phyloP scores from a whole-genome alignment of 495 filamentous ascomycete species.

The Penicillium bialowiezense region DNA sequence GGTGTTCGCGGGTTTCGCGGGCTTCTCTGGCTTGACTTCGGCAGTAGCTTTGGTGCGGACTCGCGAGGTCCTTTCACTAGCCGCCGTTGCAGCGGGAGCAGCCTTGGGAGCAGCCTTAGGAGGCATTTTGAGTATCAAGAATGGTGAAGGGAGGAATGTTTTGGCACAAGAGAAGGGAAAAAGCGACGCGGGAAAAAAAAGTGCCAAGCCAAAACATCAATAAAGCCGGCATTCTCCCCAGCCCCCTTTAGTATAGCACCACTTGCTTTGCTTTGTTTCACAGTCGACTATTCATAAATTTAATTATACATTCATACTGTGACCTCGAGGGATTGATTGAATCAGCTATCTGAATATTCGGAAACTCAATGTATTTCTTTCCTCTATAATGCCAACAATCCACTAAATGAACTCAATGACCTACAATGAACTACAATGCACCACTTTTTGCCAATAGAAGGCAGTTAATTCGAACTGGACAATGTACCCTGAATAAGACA shows the following conservation, averaged over 20 bases:
- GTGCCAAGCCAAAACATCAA: constrained; percentile 13
- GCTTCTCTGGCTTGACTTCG: constrained; percentile 7
- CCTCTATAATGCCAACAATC: too few relatives aligned
- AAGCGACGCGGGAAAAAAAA: constrained; percentile 13
- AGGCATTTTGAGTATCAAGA: constrained; percentile 25
- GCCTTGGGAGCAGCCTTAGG: constrained; percentile 25
- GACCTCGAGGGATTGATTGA: too few relatives aligned
- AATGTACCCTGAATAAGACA: too few relatives aligned
- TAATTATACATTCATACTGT: too few relatives aligned
- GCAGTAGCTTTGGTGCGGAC: not conserved
- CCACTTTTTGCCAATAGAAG: too few relatives aligned
- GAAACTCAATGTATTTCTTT: too few relatives aligned
- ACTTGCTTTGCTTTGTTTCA: too few relatives aligned
- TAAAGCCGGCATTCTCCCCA: constrained; percentile 25
- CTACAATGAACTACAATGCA: too few relatives aligned
- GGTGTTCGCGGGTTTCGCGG: constrained; percentile 7
- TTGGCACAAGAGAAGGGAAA: not conserved
- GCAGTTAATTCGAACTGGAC: too few relatives aligned
- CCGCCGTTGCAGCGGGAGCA: not conserved
- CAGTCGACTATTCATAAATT: too few relatives aligned
- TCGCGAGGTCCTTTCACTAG: not conserved
- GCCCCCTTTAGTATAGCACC: constrained; percentile 4
- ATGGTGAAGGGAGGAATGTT: constrained; percentile 10
- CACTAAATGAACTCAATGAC: too few relatives aligned
- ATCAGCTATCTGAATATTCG: too few relatives aligned